Evolutionary conservation across 768 basidiomycete genomes (phyloP), one percentile per base, ranked within the genome.

Genomic region (Dacryopinax spathularia): DNA sequence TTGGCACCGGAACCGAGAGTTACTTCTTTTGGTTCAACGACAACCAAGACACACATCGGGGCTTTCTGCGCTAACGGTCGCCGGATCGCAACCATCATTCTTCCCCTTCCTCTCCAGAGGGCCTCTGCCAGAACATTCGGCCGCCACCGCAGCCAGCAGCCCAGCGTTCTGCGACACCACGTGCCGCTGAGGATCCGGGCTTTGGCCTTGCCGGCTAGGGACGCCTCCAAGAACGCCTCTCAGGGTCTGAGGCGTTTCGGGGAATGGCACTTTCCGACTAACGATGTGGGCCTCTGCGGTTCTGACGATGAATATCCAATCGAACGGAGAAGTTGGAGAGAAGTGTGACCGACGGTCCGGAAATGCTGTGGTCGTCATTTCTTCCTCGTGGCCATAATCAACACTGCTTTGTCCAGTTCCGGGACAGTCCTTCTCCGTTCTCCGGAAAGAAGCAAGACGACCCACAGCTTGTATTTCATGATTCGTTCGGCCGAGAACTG

Each of bases 211-310:
- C 48, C 48, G 48, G 48, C 48, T 6, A 27, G 29, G 25, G 48
- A 56, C 48, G 48, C 48, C 48, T 56, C 48, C 25, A 56, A 56
- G 48, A 31, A 56, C 25, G 25, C 48, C 48, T 22, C 48, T 56
- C 48, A 56, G 48, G 48, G 48, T 56, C 48, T 29, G 48, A 9
- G 9, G 48, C 48, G 48, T 56, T 56, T 56, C 48, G 48, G 48
- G 25, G 48, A 56, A 56, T 56, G 48, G 48, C 48, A 56, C 5
- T 56, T 56, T 56, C 48, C 48, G 48, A 56, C 48, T 18, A 27
- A 29, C 25, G 48, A 31, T 13, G 31, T 25, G 29, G 31, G 20
- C 15, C 15, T 29, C 13, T 56, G 18, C 5, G 29, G 25, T 27
- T 29, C 48, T 18, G 5, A 56, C 3, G 20, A 56, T 56, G 48